A percentile compares a stretch with the other conserved stretches of the same genome.
Evolutionary conservation across 345 rosid genomes (phyloP).

Genomic region (Euphorbia tirucalli): DNA sequence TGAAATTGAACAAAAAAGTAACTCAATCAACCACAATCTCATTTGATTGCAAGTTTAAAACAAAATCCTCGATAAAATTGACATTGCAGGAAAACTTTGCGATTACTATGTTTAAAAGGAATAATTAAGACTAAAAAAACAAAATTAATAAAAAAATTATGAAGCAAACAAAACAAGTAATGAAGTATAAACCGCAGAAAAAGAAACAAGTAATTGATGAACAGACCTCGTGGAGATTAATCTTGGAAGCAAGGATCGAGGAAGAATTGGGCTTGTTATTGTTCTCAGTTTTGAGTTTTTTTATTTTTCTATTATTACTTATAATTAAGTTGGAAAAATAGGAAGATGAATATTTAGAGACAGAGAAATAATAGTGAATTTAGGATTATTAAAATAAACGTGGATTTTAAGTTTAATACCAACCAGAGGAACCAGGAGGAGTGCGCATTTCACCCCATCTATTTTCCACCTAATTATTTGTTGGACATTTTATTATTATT

Average conservation of each 20-base stretch:
- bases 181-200: background rate
- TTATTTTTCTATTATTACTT: background rate
- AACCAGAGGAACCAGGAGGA: slow-evolving; percentile 2
- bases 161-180: background rate
- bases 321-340: background rate
- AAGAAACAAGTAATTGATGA: background rate
- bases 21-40: background rate
- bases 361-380: background rate
- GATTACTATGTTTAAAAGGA: background rate
- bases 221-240: background rate
- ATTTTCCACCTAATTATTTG: slow-evolving; percentile 13
- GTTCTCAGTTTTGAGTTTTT: too few relatives aligned
- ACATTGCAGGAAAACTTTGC: background rate
- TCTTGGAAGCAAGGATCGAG: background rate
- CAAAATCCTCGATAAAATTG: background rate
- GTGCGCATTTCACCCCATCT: slow-evolving; percentile 17
- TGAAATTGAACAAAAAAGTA: background rate
- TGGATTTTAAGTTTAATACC: slow-evolving; percentile 13
- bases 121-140: background rate
- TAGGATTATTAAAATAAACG: slow-evolving; percentile 6
- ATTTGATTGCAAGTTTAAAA: background rate
- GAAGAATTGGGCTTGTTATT: background rate
- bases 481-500: background rate
- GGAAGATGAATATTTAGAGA: background rate
- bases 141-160: background rate